Evolutionary conservation across 208 protist genomes (phyloP).

Genomic region (Wallacemonas rigidus): DNA sequence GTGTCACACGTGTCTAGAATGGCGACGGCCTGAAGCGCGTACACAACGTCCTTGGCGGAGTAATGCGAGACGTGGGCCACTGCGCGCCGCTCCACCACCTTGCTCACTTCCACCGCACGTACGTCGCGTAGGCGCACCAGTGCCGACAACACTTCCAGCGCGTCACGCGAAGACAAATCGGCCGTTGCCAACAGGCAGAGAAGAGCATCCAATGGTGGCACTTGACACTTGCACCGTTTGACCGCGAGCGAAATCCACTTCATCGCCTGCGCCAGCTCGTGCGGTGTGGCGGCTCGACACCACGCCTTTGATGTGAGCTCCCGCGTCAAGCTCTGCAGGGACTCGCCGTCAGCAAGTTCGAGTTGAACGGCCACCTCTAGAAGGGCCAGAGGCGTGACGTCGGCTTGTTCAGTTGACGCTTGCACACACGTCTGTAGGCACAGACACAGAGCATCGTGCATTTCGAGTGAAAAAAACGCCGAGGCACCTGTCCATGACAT

Average conservation of each 20-base stretch:
- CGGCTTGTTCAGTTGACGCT: neutral
- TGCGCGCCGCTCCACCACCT: conserved; percentile 51
- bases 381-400: conserved; percentile 22
- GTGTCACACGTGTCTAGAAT: conserved; percentile 54
- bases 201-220: conserved; percentile 51
- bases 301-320: conserved; percentile 30
- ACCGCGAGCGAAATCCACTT: conserved; percentile 60
- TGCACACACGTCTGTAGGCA: conserved; percentile 44
- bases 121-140: conserved; percentile 58
- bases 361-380: conserved; percentile 56
- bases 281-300: conserved; percentile 20
- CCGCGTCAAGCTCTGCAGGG: conserved; percentile 42
- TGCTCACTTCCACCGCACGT: conserved; percentile 41
- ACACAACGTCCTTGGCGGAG: conserved; percentile 68
- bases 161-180: conserved; percentile 45
- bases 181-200: conserved; percentile 39
- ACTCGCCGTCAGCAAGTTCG: conserved; percentile 50
- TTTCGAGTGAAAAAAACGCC: conserved; percentile 52
- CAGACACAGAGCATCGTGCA: conserved; percentile 67
- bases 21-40: conserved; percentile 63
- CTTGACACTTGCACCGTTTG: conserved; percentile 68
- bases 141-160: conserved; percentile 61
- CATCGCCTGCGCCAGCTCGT: conserved; percentile 44
- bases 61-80: conserved; percentile 45
- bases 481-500: conserved; percentile 61